Base-by-base conservation (phyloP, 257 asterid species). In the Salvia hispanica region DNA sequence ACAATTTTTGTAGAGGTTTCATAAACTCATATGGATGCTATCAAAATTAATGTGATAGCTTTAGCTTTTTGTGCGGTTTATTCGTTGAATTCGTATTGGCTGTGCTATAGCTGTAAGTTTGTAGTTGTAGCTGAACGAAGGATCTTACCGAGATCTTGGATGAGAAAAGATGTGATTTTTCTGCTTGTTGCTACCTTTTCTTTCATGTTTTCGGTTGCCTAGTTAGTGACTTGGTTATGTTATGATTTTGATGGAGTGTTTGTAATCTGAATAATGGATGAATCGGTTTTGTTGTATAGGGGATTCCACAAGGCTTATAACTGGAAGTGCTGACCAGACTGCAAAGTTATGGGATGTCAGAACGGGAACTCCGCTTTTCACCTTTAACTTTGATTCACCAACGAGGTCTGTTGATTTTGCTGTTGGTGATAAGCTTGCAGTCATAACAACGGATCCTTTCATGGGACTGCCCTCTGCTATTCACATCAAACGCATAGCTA, bases 241-340 rank as follows among this genome's bases (percentile, higher is more conserved):
- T 43, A 42, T 15, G 12, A 46, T 37, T n/a, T 60, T 36, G 25
- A 15, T 72, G 14, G 6, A 31, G 5, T 15, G 18, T 63, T 13
- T 64, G 7, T 44, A 45, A 15, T 13, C 39, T n/a, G 2, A 56
- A 21, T 62, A 25, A 50, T 63, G 54, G 16, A 46, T 34, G 66
- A 34, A 46, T 40, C 10, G 6, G 45, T 59, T 58, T 46, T 54
- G n/a, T 76, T 34, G 33, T 28, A 70, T 52, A 93, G 99, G 95
- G 85, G 95, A 93, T 76, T 93, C 99, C 1, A 47, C 83, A 11
- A 76, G 81, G 72, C 92, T 93, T 16, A 76, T 93, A 63, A 93
- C 99, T 34, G 99, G 88, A 73, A 93, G 97, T 77, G 99, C 95
- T 0, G 99, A 93, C 71, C 95, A 88, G 90, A 67, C 88, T n/a